phyloP scores from a whole-genome alignment of 768 basidiomycete species.

The Cystofilobasidium macerans region DNA sequence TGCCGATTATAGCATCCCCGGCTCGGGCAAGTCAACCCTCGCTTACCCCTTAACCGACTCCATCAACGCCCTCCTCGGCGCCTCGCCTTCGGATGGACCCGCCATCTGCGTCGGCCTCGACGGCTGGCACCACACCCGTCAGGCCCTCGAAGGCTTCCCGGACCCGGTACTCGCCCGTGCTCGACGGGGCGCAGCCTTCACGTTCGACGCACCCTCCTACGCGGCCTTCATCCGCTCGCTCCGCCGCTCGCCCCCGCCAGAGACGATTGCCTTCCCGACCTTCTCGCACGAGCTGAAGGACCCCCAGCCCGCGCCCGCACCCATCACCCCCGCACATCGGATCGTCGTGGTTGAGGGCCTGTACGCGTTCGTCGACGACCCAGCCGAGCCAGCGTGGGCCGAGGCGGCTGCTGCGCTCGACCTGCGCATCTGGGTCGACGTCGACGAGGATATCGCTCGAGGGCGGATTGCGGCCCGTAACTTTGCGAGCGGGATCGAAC shows the following conservation, averaged over 20 bases:
- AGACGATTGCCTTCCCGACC: conserved; percentile 57
- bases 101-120: conserved; percentile 71
- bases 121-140: conserved; percentile 81
- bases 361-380: conserved; percentile 60
- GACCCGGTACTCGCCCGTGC: neutral
- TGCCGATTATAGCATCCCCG: conserved; percentile 43
- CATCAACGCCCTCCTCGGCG: conserved; percentile 45
- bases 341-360: conserved; percentile 81
- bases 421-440: conserved; percentile 40
- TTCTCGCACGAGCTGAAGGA: conserved; percentile 85
- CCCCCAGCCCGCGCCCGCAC: conserved; percentile 52
- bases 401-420: conserved; percentile 56
- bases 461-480: conserved; percentile 8
- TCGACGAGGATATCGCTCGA: neutral
- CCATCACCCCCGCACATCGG: conserved; percentile 54
- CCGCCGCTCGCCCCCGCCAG: conserved; percentile 33
- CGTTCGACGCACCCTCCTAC: conserved; percentile 69
- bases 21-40: conserved; percentile 75
- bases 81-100: neutral
- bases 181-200: conserved; percentile 65
- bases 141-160: conserved; percentile 61
- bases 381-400: conserved; percentile 54
- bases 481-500: conserved; percentile 20
- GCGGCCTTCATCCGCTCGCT: conserved; percentile 55
- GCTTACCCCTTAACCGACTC: conserved; percentile 50